These are phyloP conservation scores for Pleurotus tuoliensis DNA, from an alignment of 768 basidiomycete species.

Conservation along the genomic window DNA sequence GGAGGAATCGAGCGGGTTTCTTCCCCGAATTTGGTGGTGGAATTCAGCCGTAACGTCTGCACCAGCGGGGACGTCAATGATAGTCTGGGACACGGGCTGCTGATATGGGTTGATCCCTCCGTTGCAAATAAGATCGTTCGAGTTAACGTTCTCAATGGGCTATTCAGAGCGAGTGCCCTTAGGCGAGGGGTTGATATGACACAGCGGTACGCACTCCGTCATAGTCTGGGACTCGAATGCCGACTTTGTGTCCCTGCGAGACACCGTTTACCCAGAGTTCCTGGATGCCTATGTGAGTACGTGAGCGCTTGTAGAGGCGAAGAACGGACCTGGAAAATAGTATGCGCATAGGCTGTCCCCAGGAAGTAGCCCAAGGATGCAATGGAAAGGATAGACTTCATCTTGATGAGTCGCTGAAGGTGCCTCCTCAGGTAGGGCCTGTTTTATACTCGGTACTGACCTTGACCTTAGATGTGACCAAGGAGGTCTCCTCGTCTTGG, in stretches of 20 bases:
- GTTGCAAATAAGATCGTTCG: slow-evolving; percentile 55
- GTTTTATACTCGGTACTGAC: not conserved
- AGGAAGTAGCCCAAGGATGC: slow-evolving; percentile 26
- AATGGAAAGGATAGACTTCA: slow-evolving; percentile 21
- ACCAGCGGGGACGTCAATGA: slow-evolving; percentile 51
- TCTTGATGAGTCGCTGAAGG: slow-evolving; percentile 6
- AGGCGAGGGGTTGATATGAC: not conserved
- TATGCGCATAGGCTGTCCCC: slow-evolving; percentile 38
- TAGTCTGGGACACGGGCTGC: slow-evolving; percentile 36
- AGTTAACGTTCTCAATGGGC: slow-evolving; percentile 56
- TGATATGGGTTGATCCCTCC: slow-evolving; percentile 55
- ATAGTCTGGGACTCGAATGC: slow-evolving; percentile 41
- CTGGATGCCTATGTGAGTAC: slow-evolving; percentile 16
- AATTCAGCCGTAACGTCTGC: slow-evolving; percentile 49
- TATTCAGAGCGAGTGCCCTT: slow-evolving; percentile 14
- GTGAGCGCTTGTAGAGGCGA: not conserved
- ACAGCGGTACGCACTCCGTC: slow-evolving; percentile 30
- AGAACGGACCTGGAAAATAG: slow-evolving; percentile 44
- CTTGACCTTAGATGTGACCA: not conserved
- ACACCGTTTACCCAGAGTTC: slow-evolving; percentile 51
- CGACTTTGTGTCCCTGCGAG: slow-evolving; percentile 35
- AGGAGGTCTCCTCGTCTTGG: not conserved
- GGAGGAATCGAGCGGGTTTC: slow-evolving; percentile 32
- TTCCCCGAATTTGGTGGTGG: slow-evolving; percentile 44
- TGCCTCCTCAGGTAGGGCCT: not conserved